phyloP scores from a whole-genome alignment of 2,329 filamentous ascomycete genomes.

The Ophiostoma piceae region DNA sequence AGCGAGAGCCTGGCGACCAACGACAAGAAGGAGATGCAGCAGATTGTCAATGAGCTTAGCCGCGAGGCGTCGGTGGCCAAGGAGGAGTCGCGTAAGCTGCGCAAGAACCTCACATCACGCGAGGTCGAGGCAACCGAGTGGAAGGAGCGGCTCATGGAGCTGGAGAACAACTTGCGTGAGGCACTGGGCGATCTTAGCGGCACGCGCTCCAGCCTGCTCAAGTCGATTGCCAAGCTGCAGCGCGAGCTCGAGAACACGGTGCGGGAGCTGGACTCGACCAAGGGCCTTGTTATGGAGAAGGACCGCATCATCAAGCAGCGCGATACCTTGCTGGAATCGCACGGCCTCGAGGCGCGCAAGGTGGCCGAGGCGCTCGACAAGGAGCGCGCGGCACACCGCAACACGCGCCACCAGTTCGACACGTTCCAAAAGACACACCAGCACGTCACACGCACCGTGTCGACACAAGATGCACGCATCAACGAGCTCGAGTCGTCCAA shows the following conservation, averaged over 20 bases:
- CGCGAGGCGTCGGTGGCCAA: conserved; percentile 73
- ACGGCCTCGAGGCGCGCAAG: conserved; percentile 79
- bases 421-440: conserved; percentile 82
- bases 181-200: conserved; percentile 83
- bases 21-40: conserved; percentile 93
- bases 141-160: conserved; percentile 83
- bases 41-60: conserved; percentile 89
- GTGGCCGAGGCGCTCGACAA: conserved; percentile 85
- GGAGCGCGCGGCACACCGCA: conserved; percentile 76
- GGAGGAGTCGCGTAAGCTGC: conserved; percentile 76
- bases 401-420: conserved; percentile 83
- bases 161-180: conserved; percentile 82
- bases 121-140: conserved; percentile 86
- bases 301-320: conserved; percentile 85
- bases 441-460: conserved; percentile 78
- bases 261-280: conserved; percentile 73
- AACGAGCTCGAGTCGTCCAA: conserved; percentile 78
- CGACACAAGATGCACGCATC: conserved; percentile 77
- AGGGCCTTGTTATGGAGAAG: conserved; percentile 77
- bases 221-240: conserved; percentile 80
- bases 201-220: conserved; percentile 77
- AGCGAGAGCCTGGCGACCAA: conserved; percentile 78
- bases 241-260: conserved; percentile 79
- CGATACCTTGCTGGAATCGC: conserved; percentile 80
- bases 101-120: conserved; percentile 74